These are phyloP conservation scores for Colletotrichum kahawae DNA, from an alignment of 2,329 filamentous ascomycete species.

Conservation along the genomic window DNA sequence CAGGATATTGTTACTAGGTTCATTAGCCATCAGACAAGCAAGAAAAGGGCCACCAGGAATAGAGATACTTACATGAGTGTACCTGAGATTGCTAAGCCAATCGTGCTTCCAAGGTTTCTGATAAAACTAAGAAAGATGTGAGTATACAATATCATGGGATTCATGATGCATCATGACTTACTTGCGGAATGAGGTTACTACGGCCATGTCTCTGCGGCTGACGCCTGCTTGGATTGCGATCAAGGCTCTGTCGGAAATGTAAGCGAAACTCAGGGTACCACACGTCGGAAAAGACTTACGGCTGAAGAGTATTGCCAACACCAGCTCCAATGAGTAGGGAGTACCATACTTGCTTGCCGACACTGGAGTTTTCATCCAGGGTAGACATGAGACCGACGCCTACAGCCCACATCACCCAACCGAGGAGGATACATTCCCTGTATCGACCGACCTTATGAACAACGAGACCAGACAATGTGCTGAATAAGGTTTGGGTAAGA, in stretches of 20 bases:
- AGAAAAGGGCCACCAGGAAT: not conserved
- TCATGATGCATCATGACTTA: constrained; percentile 23
- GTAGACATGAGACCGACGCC: constrained; percentile 59
- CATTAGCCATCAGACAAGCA: not conserved
- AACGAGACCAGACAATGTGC: constrained; percentile 55
- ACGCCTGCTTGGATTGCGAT: constrained; percentile 63
- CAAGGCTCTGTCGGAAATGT: constrained; percentile 33
- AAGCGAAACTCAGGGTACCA: not conserved
- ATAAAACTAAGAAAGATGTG: constrained; percentile 35
- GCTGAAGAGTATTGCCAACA: constrained; percentile 57
- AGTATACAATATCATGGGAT: not conserved
- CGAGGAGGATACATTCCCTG: constrained; percentile 58
- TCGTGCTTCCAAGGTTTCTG: constrained; percentile 41
- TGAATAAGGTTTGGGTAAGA: constrained; percentile 50
- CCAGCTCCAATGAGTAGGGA: constrained; percentile 56
- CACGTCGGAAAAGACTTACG: constrained; percentile 32
- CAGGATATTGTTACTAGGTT: constrained; percentile 41
- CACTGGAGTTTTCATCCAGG: constrained; percentile 47
- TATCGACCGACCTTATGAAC: constrained; percentile 59
- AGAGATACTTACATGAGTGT: constrained; percentile 36
- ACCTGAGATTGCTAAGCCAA: constrained; percentile 44
- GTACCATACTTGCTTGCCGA: constrained; percentile 61
- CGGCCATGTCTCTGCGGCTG: constrained; percentile 50
- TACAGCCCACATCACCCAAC: constrained; percentile 56
- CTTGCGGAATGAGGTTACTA: constrained; percentile 50